Conservation (phyloP, 176 grass and related monocot genomes). For the Cenchrus fungigraminus region DNA sequence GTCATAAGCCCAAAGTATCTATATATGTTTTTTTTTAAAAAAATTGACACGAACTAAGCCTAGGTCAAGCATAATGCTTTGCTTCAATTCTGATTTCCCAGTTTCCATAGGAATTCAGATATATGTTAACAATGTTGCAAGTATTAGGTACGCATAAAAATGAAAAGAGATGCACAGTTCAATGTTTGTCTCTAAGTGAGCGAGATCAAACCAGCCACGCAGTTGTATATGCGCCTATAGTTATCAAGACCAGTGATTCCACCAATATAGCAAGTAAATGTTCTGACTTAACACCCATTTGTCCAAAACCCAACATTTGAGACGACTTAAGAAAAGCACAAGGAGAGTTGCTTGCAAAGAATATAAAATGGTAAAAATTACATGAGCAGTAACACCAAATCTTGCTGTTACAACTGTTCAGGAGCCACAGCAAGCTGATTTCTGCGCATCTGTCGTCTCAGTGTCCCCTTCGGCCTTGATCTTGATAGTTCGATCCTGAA, state of each 20-base stretch:
- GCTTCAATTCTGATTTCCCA: background rate
- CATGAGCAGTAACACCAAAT: slow-evolving; percentile 37
- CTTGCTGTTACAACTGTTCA: slow-evolving; percentile 21
- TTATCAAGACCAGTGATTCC: slow-evolving; percentile 32
- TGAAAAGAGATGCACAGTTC: background rate
- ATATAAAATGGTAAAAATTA: slow-evolving; percentile 57
- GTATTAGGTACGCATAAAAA: background rate
- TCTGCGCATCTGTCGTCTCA: slow-evolving; percentile 30
- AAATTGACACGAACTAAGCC: no score
- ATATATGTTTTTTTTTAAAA: background rate
- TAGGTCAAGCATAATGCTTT: background rate
- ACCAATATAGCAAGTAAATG: slow-evolving; percentile 43
- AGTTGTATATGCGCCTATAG: slow-evolving; percentile 13
- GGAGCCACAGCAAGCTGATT: slow-evolving; percentile 57
- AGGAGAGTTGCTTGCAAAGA: slow-evolving; percentile 44
- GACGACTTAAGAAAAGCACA: slow-evolving; percentile 38
- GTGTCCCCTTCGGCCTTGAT: slow-evolving; percentile 50
- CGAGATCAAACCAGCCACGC: slow-evolving; percentile 19
- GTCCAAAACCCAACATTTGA: slow-evolving; percentile 48
- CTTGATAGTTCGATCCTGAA: slow-evolving; percentile 57
- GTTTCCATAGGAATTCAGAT: background rate
- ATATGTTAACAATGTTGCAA: background rate
- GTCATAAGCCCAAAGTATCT: no score
- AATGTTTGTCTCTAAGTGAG: background rate
- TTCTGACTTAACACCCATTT: slow-evolving; percentile 45